A percentile compares a stretch with the other conserved stretches of the same genome.
These are phyloP conservation scores for Xylariales sp. DNA, from an alignment of 2,329 filamentous ascomycete species.

Conservation along the genomic window DNA sequence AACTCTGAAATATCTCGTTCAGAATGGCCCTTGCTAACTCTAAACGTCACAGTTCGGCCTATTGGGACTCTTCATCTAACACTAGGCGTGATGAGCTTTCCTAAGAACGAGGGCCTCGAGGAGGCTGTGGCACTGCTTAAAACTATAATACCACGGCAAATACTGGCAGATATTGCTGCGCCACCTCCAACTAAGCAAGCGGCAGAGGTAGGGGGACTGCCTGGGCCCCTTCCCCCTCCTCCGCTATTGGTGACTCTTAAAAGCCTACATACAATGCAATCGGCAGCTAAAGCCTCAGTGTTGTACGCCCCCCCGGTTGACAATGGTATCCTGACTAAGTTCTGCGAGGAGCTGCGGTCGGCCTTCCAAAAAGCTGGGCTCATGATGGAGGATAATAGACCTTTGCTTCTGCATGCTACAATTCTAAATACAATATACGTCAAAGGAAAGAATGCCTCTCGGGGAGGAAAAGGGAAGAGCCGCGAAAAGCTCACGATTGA, in stretches of 20 bases:
- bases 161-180: slow-evolving; percentile 49
- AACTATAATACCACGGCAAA: slow-evolving; percentile 54
- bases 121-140: slow-evolving; percentile 56
- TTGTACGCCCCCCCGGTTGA: slow-evolving; percentile 74
- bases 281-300: slow-evolving; percentile 66
- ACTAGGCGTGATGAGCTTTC: slow-evolving; percentile 84
- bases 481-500: slow-evolving; percentile 62
- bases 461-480: slow-evolving; percentile 43
- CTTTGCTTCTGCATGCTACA: slow-evolving; percentile 84
- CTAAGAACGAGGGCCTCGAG: slow-evolving; percentile 58
- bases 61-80: slow-evolving; percentile 87
- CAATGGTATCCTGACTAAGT: slow-evolving; percentile 61
- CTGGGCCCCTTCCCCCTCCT: slow-evolving; percentile 9
- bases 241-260: slow-evolving; percentile 60
- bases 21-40: slow-evolving; percentile 16
- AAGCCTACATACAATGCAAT: slow-evolving; percentile 72
- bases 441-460: slow-evolving; percentile 52
- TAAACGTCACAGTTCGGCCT: slow-evolving; percentile 65
- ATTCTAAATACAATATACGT: slow-evolving; percentile 87
- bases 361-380: slow-evolving; percentile 67
- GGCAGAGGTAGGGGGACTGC: slow-evolving; percentile 7
- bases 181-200: slow-evolving; percentile 12
- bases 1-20: not conserved
- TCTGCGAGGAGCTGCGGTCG: slow-evolving; percentile 67
- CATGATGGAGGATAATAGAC: slow-evolving; percentile 68